phyloP scores from a whole-genome alignment of 2,329 filamentous ascomycete genomes.

The Microcyclospora tardicrescens region DNA sequence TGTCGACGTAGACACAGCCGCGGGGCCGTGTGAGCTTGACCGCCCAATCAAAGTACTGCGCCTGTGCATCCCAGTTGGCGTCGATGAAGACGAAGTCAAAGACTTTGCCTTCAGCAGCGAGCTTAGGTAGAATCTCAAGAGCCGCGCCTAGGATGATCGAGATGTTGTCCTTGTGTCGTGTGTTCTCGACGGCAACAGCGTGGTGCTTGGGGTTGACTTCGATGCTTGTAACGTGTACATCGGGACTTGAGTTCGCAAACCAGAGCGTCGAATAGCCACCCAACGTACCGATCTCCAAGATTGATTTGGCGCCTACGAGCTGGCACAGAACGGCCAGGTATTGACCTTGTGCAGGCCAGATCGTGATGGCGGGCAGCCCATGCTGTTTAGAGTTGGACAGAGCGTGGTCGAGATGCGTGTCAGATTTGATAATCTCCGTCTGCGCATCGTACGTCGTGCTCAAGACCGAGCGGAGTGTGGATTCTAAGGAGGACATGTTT shows the following conservation, averaged over 20 bases:
- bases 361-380: conserved; percentile 23
- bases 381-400: conserved; percentile 6
- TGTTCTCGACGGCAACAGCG: conserved; percentile 27
- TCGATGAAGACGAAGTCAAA: conserved; percentile 18
- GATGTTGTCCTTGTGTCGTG: conserved; percentile 7
- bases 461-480: too few relatives aligned
- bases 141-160: conserved; percentile 13
- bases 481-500: too few relatives aligned
- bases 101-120: conserved; percentile 5
- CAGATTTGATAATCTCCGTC: too few relatives aligned
- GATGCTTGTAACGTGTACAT: conserved; percentile 36
- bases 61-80: conserved; percentile 12
- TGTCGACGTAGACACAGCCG: conserved; percentile 13
- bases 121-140: conserved; percentile 9
- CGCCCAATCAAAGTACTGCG: conserved; percentile 12
- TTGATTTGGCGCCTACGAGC: conserved; percentile 9
- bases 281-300: conserved; percentile 44
- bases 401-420: conserved; percentile 1
- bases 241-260: conserved; percentile 30
- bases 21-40: conserved; percentile 9
- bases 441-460: too few relatives aligned
- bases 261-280: conserved; percentile 44
- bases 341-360: conserved; percentile 25
- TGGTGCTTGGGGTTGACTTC: conserved; percentile 37
- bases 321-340: conserved; percentile 28